Conservation (phyloP, 345 rosid species). For the Dipteronia sinensis region DNA sequence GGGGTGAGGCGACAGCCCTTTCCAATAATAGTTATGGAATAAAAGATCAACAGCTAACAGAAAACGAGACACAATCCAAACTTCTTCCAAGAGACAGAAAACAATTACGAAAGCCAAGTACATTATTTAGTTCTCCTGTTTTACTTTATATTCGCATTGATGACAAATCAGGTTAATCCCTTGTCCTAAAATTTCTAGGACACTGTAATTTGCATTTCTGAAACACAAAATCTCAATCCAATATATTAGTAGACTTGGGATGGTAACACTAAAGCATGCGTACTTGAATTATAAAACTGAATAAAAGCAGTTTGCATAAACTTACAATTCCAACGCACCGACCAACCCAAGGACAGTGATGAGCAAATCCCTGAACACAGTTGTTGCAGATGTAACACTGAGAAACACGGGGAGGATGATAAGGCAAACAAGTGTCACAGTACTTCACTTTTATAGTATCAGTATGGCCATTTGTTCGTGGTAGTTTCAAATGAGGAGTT, state of each 20-base stretch:
- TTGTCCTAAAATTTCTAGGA: too few relatives aligned
- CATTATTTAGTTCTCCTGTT: too few relatives aligned
- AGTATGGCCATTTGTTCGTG: slow-evolving; percentile 69
- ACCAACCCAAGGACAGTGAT: slow-evolving; percentile 99
- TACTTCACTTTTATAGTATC: slow-evolving; percentile 84
- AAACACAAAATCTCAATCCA: background rate
- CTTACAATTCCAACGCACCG: slow-evolving; percentile 86
- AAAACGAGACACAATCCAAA: too few relatives aligned
- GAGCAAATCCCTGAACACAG: slow-evolving; percentile 89
- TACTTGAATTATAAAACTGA: background rate
- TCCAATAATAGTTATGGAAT: too few relatives aligned
- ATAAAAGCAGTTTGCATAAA: background rate
- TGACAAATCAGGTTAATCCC: too few relatives aligned
- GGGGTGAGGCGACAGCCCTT: too few relatives aligned
- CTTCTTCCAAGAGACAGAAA: too few relatives aligned
- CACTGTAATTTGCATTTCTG: background rate
- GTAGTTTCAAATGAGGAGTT: slow-evolving; percentile 65
- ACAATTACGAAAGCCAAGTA: too few relatives aligned
- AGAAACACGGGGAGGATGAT: slow-evolving; percentile 93
- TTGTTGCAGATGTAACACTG: slow-evolving; percentile 96
- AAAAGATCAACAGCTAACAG: too few relatives aligned
- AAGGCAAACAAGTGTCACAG: slow-evolving; percentile 89
- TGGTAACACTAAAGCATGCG: background rate
- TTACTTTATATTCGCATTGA: too few relatives aligned
- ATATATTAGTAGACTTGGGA: background rate